Evolutionary conservation across 371 early-diverging fungal genomes (phyloP).

Genomic region (Parasitella parasitica): DNA sequence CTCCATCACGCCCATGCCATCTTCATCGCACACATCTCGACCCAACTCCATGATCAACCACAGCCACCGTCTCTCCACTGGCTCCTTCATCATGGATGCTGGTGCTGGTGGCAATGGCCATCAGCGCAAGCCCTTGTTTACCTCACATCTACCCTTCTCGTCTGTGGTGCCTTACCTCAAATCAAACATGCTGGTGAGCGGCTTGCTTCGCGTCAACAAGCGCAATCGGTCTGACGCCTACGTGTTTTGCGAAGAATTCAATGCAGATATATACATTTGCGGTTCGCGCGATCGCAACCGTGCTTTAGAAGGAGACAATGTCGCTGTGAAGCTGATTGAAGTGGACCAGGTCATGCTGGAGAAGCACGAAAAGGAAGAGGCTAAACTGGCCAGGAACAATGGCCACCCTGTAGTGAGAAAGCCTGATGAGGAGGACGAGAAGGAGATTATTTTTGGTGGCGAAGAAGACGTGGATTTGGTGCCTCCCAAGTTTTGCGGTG

Average conservation of each 20-base stretch:
- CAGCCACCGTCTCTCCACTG: constrained; percentile 7
- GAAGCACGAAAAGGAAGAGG: constrained; percentile 54
- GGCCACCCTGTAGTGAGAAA: constrained; percentile 41
- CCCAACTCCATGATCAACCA: constrained; percentile 8
- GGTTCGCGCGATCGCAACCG: constrained; percentile 81
- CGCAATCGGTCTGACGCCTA: constrained; percentile 82
- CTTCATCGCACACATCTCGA: background rate
- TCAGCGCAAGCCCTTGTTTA: constrained; percentile 53
- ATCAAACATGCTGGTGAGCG: constrained; percentile 53
- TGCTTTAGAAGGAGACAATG: constrained; percentile 86
- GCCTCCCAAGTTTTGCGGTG: constrained; percentile 62
- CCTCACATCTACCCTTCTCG: constrained; percentile 56
- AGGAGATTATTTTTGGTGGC: constrained; percentile 53
- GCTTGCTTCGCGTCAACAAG: constrained; percentile 80
- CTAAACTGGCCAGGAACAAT: constrained; percentile 44
- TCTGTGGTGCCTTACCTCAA: constrained; percentile 47
- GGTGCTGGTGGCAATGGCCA: background rate
- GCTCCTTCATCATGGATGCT: background rate
- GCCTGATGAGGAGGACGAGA: constrained; percentile 56
- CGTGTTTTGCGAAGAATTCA: constrained; percentile 68
- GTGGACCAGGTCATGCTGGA: constrained; percentile 58
- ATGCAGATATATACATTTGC: constrained; percentile 76
- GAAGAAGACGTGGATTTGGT: constrained; percentile 53
- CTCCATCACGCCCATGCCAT: background rate
- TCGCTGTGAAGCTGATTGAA: constrained; percentile 73